Percentiles rank a stretch among this genome's conserved stretches.
Conservation (phyloP, 495 filamentous ascomycete genomes). For the Coniosporium apollinis region DNA sequence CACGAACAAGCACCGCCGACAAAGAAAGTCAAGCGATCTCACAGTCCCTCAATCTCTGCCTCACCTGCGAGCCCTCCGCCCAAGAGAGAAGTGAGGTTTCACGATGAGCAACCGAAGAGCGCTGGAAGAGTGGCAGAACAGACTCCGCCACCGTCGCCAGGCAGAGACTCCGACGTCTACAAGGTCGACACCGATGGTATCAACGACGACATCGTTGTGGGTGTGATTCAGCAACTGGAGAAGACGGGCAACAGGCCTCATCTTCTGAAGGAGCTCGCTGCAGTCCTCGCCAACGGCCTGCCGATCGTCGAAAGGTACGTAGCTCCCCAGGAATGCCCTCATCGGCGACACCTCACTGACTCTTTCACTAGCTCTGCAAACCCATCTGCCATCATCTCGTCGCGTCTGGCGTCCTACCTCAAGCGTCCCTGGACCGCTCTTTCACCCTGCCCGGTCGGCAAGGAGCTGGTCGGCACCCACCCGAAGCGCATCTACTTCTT, state of each 20-base stretch:
- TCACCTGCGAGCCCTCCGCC: constrained; percentile 35
- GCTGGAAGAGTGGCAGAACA: constrained; percentile 40
- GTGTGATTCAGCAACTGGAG: constrained; percentile 78
- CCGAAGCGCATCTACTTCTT: constrained; percentile 94
- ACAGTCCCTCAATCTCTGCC: constrained; percentile 32
- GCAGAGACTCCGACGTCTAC: constrained; percentile 28
- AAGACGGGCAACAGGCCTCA: constrained; percentile 86
- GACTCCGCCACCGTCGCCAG: constrained; percentile 79
- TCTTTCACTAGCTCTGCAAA: constrained; percentile 61
- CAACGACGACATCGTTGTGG: constrained; percentile 88
- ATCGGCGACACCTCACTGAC: constrained; percentile 1
- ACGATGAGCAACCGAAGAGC: constrained; percentile 30
- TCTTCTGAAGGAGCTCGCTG: constrained; percentile 82
- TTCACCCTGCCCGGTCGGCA: constrained; percentile 73
- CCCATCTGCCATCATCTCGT: constrained; percentile 85
- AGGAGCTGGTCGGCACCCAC: constrained; percentile 81
- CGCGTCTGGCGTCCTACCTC: constrained; percentile 73
- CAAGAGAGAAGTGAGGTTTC: constrained; percentile 18
- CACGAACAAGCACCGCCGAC: constrained; percentile 42
- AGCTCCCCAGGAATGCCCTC: neutral
- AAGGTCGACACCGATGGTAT: constrained; percentile 79
- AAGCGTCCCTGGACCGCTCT: constrained; percentile 73
- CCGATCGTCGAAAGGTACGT: constrained; percentile 83
- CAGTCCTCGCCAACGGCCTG: constrained; percentile 56
- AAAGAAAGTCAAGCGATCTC: constrained; percentile 79